Evolutionary conservation across 1,139 yeast genomes (phyloP), one percentile per base, ranked within the genome.

Genomic region (Hansenula lynferdii): DNA sequence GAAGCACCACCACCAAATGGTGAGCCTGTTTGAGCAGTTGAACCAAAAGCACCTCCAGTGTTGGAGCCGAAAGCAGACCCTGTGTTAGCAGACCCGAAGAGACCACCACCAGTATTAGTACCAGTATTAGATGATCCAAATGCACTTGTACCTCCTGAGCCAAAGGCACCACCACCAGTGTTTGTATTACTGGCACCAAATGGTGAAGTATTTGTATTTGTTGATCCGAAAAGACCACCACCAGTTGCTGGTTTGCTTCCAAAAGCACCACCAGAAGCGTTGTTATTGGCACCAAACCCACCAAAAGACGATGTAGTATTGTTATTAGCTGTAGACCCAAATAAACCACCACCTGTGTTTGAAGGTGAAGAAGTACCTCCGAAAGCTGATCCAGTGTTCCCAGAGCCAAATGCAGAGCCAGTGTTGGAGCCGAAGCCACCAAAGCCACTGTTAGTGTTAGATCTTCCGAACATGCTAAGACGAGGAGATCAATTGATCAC

Each of bases 341-440:
- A 62, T 14, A 57, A 37, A 8, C 58, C 53, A 18, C 57, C 56
- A 32, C 50, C 39, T 20, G 43, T 40, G 40, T 42, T 44, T 12
- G 59, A 50, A 32, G 62, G 51, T 29, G 57, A 50, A 36, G 60
- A 51, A 36, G 57, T 45, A 30, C 56, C 52, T 15, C 62, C 62
- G 44, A 56, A 67, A 32, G 43, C 49, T 10, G 46, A 34, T 14
- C 38, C 23, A 37, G 35, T 28, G 19, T 31, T 37, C 6, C 12
- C 16, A 15, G 19, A 33, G 24, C 53, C 55, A 28, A 48, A 49
- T 2, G 49, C 38, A 14, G 54, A 42, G 24, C 48, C 47, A 12
- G 45, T 40, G 35, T 42, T 47, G 38, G 62, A 51, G 16, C 82
- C 83, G 59, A 79, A 79, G 23, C 83, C 83, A 28, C 84, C 84